Conservation (phyloP, 164 flowering plant genomes). For the Warburgia ugandensis region DNA sequence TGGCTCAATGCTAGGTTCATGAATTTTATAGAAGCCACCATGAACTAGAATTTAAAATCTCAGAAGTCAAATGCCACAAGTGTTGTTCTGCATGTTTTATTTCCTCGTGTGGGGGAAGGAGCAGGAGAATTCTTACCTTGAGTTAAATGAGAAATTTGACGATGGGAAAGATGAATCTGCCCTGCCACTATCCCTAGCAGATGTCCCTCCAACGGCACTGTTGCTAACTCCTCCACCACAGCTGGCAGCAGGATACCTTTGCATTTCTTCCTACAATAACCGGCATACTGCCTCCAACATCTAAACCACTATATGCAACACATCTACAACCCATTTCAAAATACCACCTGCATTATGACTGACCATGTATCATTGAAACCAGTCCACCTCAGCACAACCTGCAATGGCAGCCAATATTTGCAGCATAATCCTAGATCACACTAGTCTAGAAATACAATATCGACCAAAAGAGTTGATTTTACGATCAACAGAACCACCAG, state of each 20-base stretch:
- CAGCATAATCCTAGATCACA: no score
- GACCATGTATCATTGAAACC: constrained; percentile 4
- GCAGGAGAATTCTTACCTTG: constrained; percentile 37
- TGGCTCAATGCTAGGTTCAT: neutral
- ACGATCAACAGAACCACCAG: no score
- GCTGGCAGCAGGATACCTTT: constrained; percentile 84
- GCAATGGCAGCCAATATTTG: no score
- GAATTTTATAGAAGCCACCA: no score
- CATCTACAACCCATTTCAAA: constrained; percentile 22
- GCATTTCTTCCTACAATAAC: constrained; percentile 86
- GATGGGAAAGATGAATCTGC: constrained; percentile 62
- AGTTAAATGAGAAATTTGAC: constrained; percentile 48
- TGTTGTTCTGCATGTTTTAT: no score
- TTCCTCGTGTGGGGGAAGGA: no score
- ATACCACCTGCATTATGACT: no score
- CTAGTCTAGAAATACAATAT: no score
- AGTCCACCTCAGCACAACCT: no score
- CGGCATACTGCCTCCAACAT: constrained; percentile 89
- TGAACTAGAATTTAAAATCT: neutral
- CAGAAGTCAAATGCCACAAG: neutral
- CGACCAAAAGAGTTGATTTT: no score
- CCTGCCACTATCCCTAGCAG: constrained; percentile 68
- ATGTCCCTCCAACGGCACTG: constrained; percentile 54
- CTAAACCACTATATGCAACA: no score
- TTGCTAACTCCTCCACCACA: constrained; percentile 84